Evolutionary conservation across 805 yeast species (phyloP), one percentile per base, ranked within the genome.

Genomic region (Lipomyces lipofer): DNA sequence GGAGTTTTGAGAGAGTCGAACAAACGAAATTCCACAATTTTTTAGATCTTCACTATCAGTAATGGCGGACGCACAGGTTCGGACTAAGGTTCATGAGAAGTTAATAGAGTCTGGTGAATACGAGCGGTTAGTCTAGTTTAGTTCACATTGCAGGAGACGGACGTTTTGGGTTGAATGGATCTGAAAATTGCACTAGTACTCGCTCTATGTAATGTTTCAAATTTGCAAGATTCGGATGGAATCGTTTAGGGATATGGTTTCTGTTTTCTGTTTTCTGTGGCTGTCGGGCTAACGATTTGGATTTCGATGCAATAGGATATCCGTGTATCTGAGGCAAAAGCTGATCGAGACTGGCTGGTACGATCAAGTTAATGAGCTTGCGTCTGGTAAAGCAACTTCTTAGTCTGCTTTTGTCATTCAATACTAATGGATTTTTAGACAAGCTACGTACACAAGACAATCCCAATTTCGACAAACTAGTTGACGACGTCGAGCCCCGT

Each of bases 291-390:
- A n/a, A 5, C 19, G 25, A 8, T 8, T 24, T 10, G 33, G 3
- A 13, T 17, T 35, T 27, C n/a, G 9, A 15, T 50, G 7, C 4
- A 7, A 9, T 35, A 73, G 78, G 60, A 85, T 88, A 51, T 83
- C 85, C 47, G 78, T 79, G 48, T 75, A 78, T 45, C 71, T 91
- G 54, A 81, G 82, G 62, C 76, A 83, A 51, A 81, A 80, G 64
- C 76, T 91, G 9, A 78, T 82, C 49, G 86, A 86, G 65, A 78
- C 85, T 1, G 97, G 97, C 4, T 91, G 97, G 97, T 82, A 81
- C 56, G 95, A 88, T 63, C 77, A 84, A 51, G 83, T 91, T 25
- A 76, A 81, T 43, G 78, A 77, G 36, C 62, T 85, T 39, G 86
- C 95, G 58, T 55, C 78, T 71, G 67, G 78, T 78, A 65, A 56